Base-by-base conservation (phyloP, 306 rosid genomes). In the Crotalaria pallida region DNA sequence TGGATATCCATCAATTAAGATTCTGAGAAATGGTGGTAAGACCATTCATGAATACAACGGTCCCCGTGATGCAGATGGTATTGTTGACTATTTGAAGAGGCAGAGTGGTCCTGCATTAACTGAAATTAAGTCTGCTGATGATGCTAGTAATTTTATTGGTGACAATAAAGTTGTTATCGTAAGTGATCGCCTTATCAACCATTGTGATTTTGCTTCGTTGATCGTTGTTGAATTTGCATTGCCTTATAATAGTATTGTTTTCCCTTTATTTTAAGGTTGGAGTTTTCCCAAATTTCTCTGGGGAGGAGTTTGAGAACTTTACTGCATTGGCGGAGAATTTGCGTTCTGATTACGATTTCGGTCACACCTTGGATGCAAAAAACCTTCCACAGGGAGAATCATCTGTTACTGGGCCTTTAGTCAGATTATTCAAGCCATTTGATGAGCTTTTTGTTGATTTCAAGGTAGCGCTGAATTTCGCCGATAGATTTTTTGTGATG, bases 1-100 rank as follows among this genome's bases (percentile, higher is more conserved):
- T 69, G 95, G 92, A 17, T 91, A 83, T 79, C 97, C 97, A 73
- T 87, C 97, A 5, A 34, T 88, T n/a, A 88, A 88, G 82, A 85
- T 88, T 80, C 52, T 91, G 7, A 85, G 96, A 75, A 83, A 86
- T 29, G 92, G 91, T 52, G 97, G 97, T 26, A 85, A 83, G 87
- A 64, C 6, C 34, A 52, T 81, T 78, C 88, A 88, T 44, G 96
- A 88, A 13, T 91, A 86, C 85, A 85, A 91, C 55, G 97, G 97
- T 31, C 96, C 96, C 47, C 81, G 88, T 23, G 92, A 86, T n/a
- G 85, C 97, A 7, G 78, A 86, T 33, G 92, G 96, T 45, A 91
- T 91, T 62, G 91, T 86, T 64, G 80, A 73, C 33, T 86, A 91
- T 67, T 51, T 91, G 74, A 86, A 88, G 89, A 88, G 82, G 47